Base-by-base conservation (phyloP, 441 rosid genomes). In the Populus trichocarpa region DNA sequence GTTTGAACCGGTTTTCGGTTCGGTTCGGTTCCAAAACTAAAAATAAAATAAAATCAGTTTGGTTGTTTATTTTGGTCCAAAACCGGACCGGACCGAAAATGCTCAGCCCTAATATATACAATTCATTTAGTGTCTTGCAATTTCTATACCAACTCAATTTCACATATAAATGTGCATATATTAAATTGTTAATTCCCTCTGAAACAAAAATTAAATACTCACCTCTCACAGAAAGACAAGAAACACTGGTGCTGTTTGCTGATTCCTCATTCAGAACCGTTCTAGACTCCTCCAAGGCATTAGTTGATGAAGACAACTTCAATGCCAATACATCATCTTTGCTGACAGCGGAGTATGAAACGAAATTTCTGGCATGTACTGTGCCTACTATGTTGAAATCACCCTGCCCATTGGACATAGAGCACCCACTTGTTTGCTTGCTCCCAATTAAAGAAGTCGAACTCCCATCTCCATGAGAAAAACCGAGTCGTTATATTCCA, bases 191-290 rank as follows among this genome's bases (percentile, higher is more conserved):
- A n/a, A 67, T 18, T 35, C 10, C 35, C 22, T 32, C 70, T 13
- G 35, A n/a, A 64, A 32, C 33, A 50, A 32, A 50, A 38, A 4
- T n/a, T 53, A 18, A 20, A 50, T 59, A 23, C 33, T 32, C 30
- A 89, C 99, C 98, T 90, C 84, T 88, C 8, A 88, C 81, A 57
- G 97, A 88, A 59, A 94, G 91, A 82, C 90, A 85, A 66, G 90
- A 81, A 42, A 84, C 86, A 84, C 86, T 82, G 70, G 83, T 76
- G 79, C 77, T 75, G 77, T 84, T 84, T 69, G 84, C 71, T 28
- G 92, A 85, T 77, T 86, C 93, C 53, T 87, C 89, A 53, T 85
- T 85, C 73, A 89, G 79, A 67, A 86, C 77, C 26, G 86, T 79
- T 79, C 86, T 80, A 42, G 82, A 80, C 74, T 83, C 83, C 74